phyloP scores from a whole-genome alignment of 768 basidiomycete species.

The Leccinum disarticulatum region DNA sequence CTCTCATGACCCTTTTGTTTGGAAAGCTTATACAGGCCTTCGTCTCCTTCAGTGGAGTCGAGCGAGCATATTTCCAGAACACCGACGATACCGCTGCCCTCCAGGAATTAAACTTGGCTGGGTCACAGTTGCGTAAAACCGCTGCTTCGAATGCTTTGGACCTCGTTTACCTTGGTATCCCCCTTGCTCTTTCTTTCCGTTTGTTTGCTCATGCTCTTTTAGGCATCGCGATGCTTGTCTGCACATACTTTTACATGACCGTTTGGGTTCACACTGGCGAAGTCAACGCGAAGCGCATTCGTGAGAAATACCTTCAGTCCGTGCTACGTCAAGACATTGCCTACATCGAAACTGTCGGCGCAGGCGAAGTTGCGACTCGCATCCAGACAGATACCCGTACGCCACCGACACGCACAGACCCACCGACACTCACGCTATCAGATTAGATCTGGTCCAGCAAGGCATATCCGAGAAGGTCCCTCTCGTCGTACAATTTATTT shows the following conservation, averaged over 20 bases:
- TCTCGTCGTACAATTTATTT: conserved; percentile 58
- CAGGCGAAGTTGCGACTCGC: conserved; percentile 91
- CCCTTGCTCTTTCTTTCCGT: background rate
- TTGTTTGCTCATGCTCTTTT: background rate
- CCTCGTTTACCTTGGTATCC: conserved; percentile 64
- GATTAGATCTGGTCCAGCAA: conserved; percentile 80
- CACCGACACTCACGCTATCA: background rate
- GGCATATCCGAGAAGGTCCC: conserved; percentile 91
- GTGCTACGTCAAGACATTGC: conserved; percentile 85
- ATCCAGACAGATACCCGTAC: conserved; percentile 88
- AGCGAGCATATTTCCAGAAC: conserved; percentile 16
- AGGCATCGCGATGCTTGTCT: conserved; percentile 76
- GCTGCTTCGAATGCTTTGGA: conserved; percentile 62
- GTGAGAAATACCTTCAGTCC: conserved; percentile 79
- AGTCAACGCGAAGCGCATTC: conserved; percentile 76
- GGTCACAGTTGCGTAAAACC: conserved; percentile 47
- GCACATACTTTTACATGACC: conserved; percentile 72
- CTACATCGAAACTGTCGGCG: conserved; percentile 88
- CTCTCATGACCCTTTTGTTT: conserved; percentile 82
- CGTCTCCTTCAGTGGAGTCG: conserved; percentile 49
- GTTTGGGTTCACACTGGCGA: conserved; percentile 80
- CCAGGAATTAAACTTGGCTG: conserved; percentile 36
- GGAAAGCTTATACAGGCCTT: conserved; percentile 77
- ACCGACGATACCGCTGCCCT: conserved; percentile 31
- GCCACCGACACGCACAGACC: conserved; percentile 22